These are phyloP conservation scores for Talaromyces piceae DNA, from an alignment of 2,329 filamentous ascomycete species.

Conservation along the genomic window DNA sequence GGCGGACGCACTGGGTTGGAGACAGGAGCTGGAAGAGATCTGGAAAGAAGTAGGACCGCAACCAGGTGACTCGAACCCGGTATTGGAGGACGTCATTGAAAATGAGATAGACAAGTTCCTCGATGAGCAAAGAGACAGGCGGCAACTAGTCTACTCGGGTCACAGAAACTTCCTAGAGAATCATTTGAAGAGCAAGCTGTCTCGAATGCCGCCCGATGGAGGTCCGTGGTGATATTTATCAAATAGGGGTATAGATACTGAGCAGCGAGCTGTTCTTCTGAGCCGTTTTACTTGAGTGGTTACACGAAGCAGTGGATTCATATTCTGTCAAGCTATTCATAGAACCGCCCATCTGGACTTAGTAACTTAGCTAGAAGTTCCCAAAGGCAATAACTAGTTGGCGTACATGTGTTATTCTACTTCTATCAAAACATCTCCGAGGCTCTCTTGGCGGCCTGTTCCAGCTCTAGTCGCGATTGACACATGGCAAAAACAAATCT, in stretches of 20 bases:
- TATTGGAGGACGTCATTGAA: constrained; percentile 39
- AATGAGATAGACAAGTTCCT: constrained; percentile 46
- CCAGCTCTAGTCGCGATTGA: background rate
- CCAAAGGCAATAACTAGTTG: background rate
- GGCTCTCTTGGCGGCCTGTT: background rate
- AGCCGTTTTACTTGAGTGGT: no score
- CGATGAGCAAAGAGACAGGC: constrained; percentile 36
- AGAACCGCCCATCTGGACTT: background rate
- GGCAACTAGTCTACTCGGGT: constrained; percentile 36
- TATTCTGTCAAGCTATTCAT: no score
- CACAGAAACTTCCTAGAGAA: constrained; percentile 29
- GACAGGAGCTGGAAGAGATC: constrained; percentile 62
- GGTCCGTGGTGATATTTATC: background rate
- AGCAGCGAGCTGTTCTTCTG: no score
- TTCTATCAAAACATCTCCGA: background rate
- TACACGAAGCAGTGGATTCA: no score
- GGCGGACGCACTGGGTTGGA: constrained; percentile 69
- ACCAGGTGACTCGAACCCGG: constrained; percentile 31
- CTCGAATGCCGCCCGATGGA: background rate
- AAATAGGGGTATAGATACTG: no score
- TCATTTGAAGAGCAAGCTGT: constrained; percentile 18
- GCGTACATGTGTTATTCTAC: background rate
- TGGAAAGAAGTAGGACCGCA: constrained; percentile 54
- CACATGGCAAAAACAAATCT: background rate
- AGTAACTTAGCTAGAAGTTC: no score